Evolutionary conservation across 106 monocot genomes (phyloP), one percentile per base, ranked within the genome.

Genomic region (Dioscorea dumetorum): DNA sequence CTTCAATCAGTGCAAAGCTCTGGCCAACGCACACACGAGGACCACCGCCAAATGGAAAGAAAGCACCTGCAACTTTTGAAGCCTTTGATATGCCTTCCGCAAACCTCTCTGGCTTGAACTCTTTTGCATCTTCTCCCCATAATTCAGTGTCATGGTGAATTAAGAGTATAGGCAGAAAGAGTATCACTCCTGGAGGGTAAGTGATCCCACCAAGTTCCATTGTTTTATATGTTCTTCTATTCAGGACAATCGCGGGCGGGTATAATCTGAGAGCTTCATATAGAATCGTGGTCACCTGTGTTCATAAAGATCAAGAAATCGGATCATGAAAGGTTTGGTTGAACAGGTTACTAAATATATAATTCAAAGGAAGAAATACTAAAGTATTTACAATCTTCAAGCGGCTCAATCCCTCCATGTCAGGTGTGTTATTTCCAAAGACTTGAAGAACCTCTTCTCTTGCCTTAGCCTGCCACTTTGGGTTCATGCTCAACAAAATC

Each of bases 21-120:
- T 80, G 94, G 4, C 94, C 90, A 0, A 90, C 71, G 68, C 94
- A 94, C 4, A 87, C 61, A 8, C 86, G 60, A 16, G 90, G 88
- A 15, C 93, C 93, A 60, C 78, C 68, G 7, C 88, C 77, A 35
- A 93, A 93, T 11, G 93, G 86, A 51, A 86, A 86, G 83, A 84
- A 93, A 18, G 80, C 73, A 14, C 59, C 58, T 12, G 53, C 73
- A 14, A 52, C 59, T 50, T 58, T 59, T 7, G 77, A 48, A 28
- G 67, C 75, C 21, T 73, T 67, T 2, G 81, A 66, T 5, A 71
- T 35, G 4, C 80, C 80, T 59, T 81, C 76, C 16, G 57, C 8
- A 49, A 81, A 81, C 35, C 81, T 67, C 48, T 76, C 72, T 32
- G 81, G 81, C 6, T 72, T 76, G 72, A 81, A 81, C 22, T 81